Conservation (phyloP, 1,284 basidiomycete genomes). For the Boletus mariae region DNA sequence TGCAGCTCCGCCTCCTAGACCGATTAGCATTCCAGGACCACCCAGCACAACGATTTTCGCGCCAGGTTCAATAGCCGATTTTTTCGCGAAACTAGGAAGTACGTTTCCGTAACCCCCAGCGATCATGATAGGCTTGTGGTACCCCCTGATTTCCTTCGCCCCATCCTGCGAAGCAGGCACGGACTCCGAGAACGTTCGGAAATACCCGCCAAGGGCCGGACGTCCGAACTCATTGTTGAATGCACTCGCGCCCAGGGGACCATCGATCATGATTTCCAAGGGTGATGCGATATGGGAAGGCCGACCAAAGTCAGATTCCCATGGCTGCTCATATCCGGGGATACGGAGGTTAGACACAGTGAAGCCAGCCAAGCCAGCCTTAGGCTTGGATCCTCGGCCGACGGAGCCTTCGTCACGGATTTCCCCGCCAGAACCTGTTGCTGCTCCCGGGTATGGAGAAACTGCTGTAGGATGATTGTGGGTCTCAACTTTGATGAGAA, state of each 20-base stretch:
- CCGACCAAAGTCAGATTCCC: conserved; percentile 90
- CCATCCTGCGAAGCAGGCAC: conserved; percentile 48
- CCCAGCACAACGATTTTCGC: conserved; percentile 94
- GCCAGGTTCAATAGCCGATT: conserved; percentile 70
- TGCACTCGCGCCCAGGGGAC: conserved; percentile 89
- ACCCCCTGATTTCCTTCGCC: conserved; percentile 73
- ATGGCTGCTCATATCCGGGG: conserved; percentile 83
- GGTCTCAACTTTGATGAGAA: conserved; percentile 98
- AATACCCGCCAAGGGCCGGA: conserved; percentile 83
- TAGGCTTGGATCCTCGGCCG: conserved; percentile 92
- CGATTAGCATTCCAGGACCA: conserved; percentile 95
- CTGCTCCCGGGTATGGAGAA: conserved; percentile 95
- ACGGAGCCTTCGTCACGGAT: conserved; percentile 98
- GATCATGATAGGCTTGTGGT: conserved; percentile 99
- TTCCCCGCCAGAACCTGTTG: conserved; percentile 97
- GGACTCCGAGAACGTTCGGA: conserved; percentile 84
- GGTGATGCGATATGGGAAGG: conserved; percentile 91
- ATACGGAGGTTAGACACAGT: conserved; percentile 94
- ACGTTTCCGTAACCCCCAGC: conserved; percentile 97
- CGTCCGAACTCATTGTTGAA: conserved; percentile 99
- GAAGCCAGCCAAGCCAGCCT: conserved; percentile 93
- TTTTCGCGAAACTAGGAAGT: conserved; percentile 74
- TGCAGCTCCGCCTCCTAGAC: conserved; percentile 94
- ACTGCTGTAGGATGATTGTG: conserved; percentile 99
- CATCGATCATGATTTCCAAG: conserved; percentile 96